Conservation (phyloP, 2,329 filamentous ascomycete genomes). For the Xylaria sp. region DNA sequence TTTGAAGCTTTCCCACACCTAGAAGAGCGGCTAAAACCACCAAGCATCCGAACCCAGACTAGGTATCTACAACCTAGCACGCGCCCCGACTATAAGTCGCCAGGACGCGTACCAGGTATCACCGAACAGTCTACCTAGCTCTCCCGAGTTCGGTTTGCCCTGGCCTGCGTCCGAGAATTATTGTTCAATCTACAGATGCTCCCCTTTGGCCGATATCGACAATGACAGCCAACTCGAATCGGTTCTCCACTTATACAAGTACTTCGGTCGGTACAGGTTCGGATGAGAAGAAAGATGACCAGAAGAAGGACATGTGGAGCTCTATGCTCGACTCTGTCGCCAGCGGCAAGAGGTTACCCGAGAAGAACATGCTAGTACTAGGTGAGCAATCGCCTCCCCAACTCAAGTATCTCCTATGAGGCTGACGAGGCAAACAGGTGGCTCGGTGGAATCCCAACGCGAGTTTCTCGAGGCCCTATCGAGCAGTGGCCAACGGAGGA, state of each 20-base stretch:
- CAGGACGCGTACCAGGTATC: slow-evolving; percentile 40
- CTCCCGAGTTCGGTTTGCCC: slow-evolving; percentile 1
- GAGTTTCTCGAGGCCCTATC: slow-evolving; percentile 80
- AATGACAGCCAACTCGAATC: slow-evolving; percentile 66
- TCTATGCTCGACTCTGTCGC: slow-evolving; percentile 92
- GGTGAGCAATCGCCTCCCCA: slow-evolving; percentile 59
- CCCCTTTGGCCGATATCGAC: slow-evolving; percentile 40
- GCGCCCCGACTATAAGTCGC: slow-evolving; percentile 37
- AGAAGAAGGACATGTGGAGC: slow-evolving; percentile 92
- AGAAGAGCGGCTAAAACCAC: slow-evolving; percentile 2
- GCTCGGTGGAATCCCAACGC: slow-evolving; percentile 82
- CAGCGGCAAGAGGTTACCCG: slow-evolving; percentile 87
- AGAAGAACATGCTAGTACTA: slow-evolving; percentile 90
- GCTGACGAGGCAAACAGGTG: slow-evolving; percentile 66
- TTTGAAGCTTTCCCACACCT: not conserved
- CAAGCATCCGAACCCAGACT: slow-evolving; percentile 7
- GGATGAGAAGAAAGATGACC: slow-evolving; percentile 71
- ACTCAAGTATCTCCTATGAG: slow-evolving; percentile 1
- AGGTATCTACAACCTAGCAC: slow-evolving; percentile 22
- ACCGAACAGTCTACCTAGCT: slow-evolving; percentile 21
- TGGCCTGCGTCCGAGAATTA: slow-evolving; percentile 6
- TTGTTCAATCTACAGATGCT: slow-evolving; percentile 41
- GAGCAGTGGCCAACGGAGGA: slow-evolving; percentile 63
- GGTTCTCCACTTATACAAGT: slow-evolving; percentile 68
- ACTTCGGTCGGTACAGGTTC: slow-evolving; percentile 61